Conservation (phyloP, 2,329 filamentous ascomycete species). For the Sporothrix pseudoabietina region DNA sequence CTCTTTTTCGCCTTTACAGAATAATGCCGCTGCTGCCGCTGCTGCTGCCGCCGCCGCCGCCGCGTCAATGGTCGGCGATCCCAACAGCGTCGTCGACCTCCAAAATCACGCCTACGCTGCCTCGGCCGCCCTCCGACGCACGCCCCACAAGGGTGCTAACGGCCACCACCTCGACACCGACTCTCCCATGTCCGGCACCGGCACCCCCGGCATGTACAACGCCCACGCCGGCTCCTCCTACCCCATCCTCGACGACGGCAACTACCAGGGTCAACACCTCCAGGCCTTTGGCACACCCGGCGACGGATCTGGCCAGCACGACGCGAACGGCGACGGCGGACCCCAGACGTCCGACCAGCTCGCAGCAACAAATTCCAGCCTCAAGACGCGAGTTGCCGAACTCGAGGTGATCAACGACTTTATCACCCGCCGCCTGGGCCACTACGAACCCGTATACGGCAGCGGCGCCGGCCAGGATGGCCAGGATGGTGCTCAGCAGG, state of each 20-base stretch:
- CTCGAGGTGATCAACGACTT: conserved; percentile 91
- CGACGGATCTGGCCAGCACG: conserved; percentile 44
- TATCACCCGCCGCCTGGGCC: conserved; percentile 71
- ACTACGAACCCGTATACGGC: conserved; percentile 65
- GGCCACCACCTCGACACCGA: conserved; percentile 73
- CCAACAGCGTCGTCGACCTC: conserved; percentile 62
- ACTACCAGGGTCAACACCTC: conserved; percentile 61
- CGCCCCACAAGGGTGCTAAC: conserved; percentile 71
- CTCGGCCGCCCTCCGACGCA: conserved; percentile 57
- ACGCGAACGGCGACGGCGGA: conserved; percentile 53
- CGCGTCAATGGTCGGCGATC: conserved; percentile 45
- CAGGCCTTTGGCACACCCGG: conserved; percentile 55
- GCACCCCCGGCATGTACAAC: conserved; percentile 74
- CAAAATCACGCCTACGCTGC: conserved; percentile 56
- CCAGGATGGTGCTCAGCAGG: conserved; percentile 39
- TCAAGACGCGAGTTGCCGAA: conserved; percentile 95
- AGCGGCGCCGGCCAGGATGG: conserved; percentile 48
- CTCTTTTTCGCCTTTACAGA: conserved; percentile 24
- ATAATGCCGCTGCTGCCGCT: conserved; percentile 31
- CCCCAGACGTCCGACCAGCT: conserved; percentile 80
- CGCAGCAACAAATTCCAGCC: conserved; percentile 74
- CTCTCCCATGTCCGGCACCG: conserved; percentile 77
- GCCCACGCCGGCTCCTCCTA: conserved; percentile 70
- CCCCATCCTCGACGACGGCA: conserved; percentile 72
- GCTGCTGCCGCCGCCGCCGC: conserved; percentile 32